Conservation (phyloP, 148 eudicot species). For the Arctostaphylos glauca region DNA sequence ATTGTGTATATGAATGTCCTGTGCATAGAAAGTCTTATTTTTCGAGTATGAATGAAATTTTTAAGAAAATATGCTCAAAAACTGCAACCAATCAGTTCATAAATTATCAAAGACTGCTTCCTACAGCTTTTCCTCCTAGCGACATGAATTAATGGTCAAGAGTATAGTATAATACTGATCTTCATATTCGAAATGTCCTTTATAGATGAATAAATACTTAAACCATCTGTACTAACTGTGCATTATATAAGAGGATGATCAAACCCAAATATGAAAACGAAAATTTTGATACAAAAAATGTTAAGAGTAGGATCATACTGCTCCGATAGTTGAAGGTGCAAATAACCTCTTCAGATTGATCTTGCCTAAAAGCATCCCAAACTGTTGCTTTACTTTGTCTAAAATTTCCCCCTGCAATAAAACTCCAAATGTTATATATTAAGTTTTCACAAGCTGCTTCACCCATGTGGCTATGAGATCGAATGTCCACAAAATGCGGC, state of each 20-base stretch:
- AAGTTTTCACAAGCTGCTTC: slow-evolving; percentile 4
- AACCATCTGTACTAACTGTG: not conserved
- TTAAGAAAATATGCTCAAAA: not conserved
- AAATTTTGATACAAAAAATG: not conserved
- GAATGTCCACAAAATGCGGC: not conserved
- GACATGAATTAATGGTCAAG: not conserved
- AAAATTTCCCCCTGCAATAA: slow-evolving; percentile 21
- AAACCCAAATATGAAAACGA: not conserved
- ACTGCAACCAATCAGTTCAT: no score
- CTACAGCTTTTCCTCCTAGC: not conserved
- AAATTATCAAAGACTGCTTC: not conserved
- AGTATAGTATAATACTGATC: not conserved
- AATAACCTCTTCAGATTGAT: slow-evolving; percentile 42
- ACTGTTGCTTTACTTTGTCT: slow-evolving; percentile 20
- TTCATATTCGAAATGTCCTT: not conserved
- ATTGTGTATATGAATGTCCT: no score
- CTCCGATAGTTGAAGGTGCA: slow-evolving; percentile 57
- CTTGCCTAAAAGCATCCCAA: slow-evolving; percentile 21
- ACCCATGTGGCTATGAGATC: not conserved
- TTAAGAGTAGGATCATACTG: slow-evolving; percentile 31
- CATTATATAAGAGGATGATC: not conserved
- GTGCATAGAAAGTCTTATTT: no score
- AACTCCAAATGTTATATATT: not conserved
- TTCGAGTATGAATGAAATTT: not conserved
- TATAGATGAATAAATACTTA: not conserved